Conservation (phyloP, 1,139 yeast genomes). For the Saccharomyces hybrid region DNA sequence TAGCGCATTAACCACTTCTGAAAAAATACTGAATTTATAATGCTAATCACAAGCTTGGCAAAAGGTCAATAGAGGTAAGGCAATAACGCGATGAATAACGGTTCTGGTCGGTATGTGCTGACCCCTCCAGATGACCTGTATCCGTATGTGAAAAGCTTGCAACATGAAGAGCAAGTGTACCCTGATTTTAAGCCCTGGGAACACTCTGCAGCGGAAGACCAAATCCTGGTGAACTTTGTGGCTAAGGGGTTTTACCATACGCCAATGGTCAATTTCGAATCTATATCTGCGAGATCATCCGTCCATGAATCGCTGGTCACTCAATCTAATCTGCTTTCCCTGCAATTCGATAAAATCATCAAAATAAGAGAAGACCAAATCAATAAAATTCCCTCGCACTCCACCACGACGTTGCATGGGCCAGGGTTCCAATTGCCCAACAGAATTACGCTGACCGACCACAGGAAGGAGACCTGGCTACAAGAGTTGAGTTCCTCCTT, state of each 20-base stretch:
- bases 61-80: neutral
- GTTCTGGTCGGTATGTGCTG: constrained; percentile 15
- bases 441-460: constrained; percentile 80
- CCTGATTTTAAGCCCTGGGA: constrained; percentile 83
- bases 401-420: constrained; percentile 23
- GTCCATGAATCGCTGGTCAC: constrained; percentile 38
- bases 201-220: constrained; percentile 51
- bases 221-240: constrained; percentile 41
- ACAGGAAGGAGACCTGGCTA: constrained; percentile 78
- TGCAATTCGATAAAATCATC: constrained; percentile 57
- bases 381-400: constrained; percentile 44
- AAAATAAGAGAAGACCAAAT: constrained; percentile 59
- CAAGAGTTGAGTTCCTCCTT: constrained; percentile 63
- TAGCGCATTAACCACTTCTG: constrained; percentile 1
- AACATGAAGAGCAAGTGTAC: constrained; percentile 28
- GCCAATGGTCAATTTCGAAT: constrained; percentile 51
- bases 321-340: constrained; percentile 54
- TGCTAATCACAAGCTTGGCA: neutral
- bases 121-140: constrained; percentile 31
- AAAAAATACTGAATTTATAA: neutral
- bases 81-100: neutral
- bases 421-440: constrained; percentile 29
- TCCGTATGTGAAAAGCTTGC: constrained; percentile 18
- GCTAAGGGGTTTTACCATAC: constrained; percentile 54
- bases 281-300: constrained; percentile 46